Conservation (phyloP, 257 asterid genomes). For the Nicotiana attenuata region DNA sequence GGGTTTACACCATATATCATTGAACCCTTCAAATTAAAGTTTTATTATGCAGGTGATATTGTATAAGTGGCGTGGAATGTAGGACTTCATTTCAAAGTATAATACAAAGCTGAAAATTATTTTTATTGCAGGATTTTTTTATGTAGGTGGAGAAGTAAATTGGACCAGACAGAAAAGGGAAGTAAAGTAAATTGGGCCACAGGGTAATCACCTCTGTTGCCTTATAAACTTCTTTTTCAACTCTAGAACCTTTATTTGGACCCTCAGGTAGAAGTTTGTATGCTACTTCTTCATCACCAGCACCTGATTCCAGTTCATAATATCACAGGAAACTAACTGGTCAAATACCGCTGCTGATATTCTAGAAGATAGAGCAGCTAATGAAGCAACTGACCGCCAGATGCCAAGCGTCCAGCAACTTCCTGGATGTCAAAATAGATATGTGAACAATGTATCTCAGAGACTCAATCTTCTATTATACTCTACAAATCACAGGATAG, state of each 20-base stretch:
- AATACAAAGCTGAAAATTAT: too few relatives aligned
- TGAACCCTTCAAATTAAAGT: not conserved
- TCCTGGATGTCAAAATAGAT: slow-evolving; percentile 21
- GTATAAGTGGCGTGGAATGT: too few relatives aligned
- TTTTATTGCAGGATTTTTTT: too few relatives aligned
- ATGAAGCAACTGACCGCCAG: slow-evolving; percentile 28
- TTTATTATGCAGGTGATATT: too few relatives aligned
- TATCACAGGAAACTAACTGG: slow-evolving; percentile 5
- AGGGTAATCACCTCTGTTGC: slow-evolving; percentile 22
- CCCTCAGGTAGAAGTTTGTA: slow-evolving; percentile 41
- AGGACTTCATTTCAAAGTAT: too few relatives aligned
- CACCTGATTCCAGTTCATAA: slow-evolving; percentile 5
- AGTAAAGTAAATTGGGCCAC: not conserved
- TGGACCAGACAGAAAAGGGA: not conserved
- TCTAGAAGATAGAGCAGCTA: not conserved
- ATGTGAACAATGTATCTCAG: not conserved
- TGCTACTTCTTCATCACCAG: slow-evolving; percentile 24
- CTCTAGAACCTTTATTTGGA: slow-evolving; percentile 24
- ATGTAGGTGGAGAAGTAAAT: not conserved
- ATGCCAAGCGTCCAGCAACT: slow-evolving; percentile 31
- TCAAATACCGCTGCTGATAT: not conserved
- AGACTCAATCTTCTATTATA: not conserved
- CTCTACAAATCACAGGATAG: not conserved
- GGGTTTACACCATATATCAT: not conserved
- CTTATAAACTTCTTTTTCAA: slow-evolving; percentile 15